These are phyloP conservation scores for Geotrichum histeridarum DNA, from an alignment of 1,139 yeast genomes.

Conservation along the genomic window DNA sequence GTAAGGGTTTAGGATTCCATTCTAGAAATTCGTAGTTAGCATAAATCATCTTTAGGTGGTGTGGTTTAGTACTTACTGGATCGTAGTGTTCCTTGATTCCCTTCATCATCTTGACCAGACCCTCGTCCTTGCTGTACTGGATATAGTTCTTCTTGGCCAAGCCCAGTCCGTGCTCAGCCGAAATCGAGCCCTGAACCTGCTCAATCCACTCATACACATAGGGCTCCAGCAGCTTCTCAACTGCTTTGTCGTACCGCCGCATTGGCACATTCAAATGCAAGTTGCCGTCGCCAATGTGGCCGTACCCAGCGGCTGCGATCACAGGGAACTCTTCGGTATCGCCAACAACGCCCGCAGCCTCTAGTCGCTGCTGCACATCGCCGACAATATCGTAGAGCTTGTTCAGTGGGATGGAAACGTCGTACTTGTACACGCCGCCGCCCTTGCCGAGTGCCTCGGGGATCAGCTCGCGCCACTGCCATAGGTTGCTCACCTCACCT, in stretches of 20 bases:
- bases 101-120: conserved; percentile 68
- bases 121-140: conserved; percentile 70
- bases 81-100: conserved; percentile 74
- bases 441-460: conserved; percentile 81
- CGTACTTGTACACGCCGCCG: conserved; percentile 96
- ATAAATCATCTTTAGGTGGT: not conserved
- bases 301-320: conserved; percentile 85
- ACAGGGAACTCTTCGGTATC: conserved; percentile 69
- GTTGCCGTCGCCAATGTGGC: conserved; percentile 95
- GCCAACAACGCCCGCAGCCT: conserved; percentile 55
- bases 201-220: conserved; percentile 89
- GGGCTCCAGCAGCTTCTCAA: conserved; percentile 80
- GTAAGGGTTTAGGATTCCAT: conserved; percentile 86
- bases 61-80: conserved; percentile 42
- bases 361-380: conserved; percentile 58
- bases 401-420: conserved; percentile 80
- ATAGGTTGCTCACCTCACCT: conserved; percentile 70
- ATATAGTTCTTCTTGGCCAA: conserved; percentile 90
- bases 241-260: conserved; percentile 69
- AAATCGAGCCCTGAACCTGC: conserved; percentile 73
- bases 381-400: conserved; percentile 77
- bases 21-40: conserved; percentile 27
- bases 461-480: conserved; percentile 94
- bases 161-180: conserved; percentile 97
- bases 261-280: conserved; percentile 87